A percentile compares a stretch with the other conserved stretches of the same genome.
These are phyloP conservation scores for Ophiostoma quercus DNA, from an alignment of 2,329 filamentous ascomycete genomes.

Conservation along the genomic window DNA sequence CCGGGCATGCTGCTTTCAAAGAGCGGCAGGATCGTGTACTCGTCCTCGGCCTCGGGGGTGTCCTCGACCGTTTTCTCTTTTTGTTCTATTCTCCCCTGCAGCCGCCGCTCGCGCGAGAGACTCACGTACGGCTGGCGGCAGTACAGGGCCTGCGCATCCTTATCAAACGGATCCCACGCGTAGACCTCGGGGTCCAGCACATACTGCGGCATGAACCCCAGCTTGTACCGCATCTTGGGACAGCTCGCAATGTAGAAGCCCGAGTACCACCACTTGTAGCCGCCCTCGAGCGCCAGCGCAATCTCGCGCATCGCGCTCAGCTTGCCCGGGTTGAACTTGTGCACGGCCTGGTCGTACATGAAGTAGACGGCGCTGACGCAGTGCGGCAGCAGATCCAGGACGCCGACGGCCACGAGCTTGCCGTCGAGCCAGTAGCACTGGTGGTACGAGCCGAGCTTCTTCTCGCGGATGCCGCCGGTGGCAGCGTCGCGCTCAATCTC, in stretches of 20 bases:
- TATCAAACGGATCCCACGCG: constrained; percentile 56
- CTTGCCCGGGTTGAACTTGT: constrained; percentile 66
- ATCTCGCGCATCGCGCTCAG: constrained; percentile 70
- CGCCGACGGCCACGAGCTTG: constrained; percentile 66
- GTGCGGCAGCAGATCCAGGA: constrained; percentile 70
- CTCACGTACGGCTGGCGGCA: constrained; percentile 55
- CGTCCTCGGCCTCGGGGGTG: constrained; percentile 16
- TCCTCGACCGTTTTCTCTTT: constrained; percentile 6
- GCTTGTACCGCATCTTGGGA: constrained; percentile 80
- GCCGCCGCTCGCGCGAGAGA: constrained; percentile 34
- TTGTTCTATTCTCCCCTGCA: constrained; percentile 27
- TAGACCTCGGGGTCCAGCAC: constrained; percentile 65
- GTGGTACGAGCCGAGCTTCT: constrained; percentile 66
- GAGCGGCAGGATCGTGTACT: constrained; percentile 37
- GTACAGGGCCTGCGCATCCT: constrained; percentile 44
- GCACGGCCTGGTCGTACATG: constrained; percentile 70
- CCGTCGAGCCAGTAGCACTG: constrained; percentile 78
- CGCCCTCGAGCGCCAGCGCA: constrained; percentile 60
- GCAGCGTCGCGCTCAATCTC: constrained; percentile 42
- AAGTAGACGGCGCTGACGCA: constrained; percentile 80
- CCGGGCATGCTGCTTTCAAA: constrained; percentile 64
- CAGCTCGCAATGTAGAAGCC: constrained; percentile 79
- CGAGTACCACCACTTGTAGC: constrained; percentile 72
- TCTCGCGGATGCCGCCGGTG: constrained; percentile 35
- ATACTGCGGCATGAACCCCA: constrained; percentile 68